A percentile compares a stretch with the other conserved stretches of the same genome.
phyloP scores from a whole-genome alignment of 179 eudicot genomes.

The Pouteria campechiana region DNA sequence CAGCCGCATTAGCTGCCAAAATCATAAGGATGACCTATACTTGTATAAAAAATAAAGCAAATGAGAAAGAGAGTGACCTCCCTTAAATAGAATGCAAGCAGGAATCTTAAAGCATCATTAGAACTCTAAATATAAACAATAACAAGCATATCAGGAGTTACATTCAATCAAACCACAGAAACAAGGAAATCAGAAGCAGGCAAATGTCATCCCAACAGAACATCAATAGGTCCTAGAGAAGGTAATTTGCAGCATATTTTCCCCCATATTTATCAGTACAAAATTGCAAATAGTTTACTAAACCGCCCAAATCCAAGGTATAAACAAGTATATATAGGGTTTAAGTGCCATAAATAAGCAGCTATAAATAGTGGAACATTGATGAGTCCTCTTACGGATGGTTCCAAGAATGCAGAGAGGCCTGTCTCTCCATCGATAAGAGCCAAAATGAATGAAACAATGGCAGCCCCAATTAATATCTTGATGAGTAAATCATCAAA shows the following conservation, averaged over 20 bases:
- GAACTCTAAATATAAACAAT: no score
- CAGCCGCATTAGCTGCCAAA: slow-evolving; percentile 99
- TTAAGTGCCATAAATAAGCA: no score
- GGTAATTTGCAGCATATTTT: no score
- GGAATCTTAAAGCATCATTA: not conserved
- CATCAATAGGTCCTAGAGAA: no score
- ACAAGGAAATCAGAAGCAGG: slow-evolving; percentile 3
- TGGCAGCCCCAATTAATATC: slow-evolving; percentile 91
- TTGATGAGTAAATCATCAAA: slow-evolving; percentile 96
- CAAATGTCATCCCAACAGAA: no score
- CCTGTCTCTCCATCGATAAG: slow-evolving; percentile 93
- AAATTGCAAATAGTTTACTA: no score
- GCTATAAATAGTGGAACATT: no score
- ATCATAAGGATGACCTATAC: slow-evolving; percentile 91
- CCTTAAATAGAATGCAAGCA: slow-evolving; percentile 3
- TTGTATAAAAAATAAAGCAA: not conserved
- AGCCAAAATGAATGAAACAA: slow-evolving; percentile 84
- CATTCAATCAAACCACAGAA: not conserved
- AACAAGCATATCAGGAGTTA: not conserved
- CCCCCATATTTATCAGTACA: no score
- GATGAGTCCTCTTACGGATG: slow-evolving; percentile 95
- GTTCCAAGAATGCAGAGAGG: slow-evolving; percentile 90
- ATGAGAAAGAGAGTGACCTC: not conserved
- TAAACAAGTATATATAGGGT: no score
- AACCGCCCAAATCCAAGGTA: no score